Evolutionary conservation across 2,329 filamentous ascomycete genomes (phyloP).

Genomic region (Metarhizium humberi): DNA sequence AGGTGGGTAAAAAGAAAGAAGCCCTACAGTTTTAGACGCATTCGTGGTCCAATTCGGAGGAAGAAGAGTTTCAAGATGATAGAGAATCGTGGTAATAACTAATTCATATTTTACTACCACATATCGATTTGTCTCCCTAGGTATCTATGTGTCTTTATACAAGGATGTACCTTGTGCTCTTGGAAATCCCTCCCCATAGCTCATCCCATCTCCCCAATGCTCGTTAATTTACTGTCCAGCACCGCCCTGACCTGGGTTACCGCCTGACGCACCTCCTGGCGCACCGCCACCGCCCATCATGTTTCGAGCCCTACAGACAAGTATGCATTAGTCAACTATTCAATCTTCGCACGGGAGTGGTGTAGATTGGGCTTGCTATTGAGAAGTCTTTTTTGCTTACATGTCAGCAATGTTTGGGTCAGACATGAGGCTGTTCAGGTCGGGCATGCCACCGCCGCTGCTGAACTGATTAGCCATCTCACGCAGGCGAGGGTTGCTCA

Average conservation of each 20-base stretch:
- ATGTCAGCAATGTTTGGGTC: conserved; percentile 89
- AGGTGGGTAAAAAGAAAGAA: not conserved
- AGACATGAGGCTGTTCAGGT: conserved; percentile 76
- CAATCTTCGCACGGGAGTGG: not conserved
- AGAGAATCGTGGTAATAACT: not conserved
- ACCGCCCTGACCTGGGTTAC: conserved; percentile 10
- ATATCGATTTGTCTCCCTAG: not conserved
- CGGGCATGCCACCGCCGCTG: conserved; percentile 77
- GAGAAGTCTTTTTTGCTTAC: conserved; percentile 46
- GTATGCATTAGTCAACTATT: not conserved
- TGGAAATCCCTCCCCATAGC: not conserved
- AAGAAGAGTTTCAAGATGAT: not conserved
- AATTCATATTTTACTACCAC: not conserved
- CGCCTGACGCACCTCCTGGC: conserved; percentile 18
- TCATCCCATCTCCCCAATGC: not conserved
- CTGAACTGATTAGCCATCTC: conserved; percentile 80
- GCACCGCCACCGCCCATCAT: conserved; percentile 33
- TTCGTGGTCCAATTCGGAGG: not conserved
- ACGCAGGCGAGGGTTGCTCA: conserved; percentile 84
- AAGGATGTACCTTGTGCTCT: not conserved
- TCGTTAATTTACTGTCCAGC: not conserved
- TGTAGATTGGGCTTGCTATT: not conserved
- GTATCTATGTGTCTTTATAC: not conserved
- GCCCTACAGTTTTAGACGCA: not conserved
- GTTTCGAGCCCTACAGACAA: conserved; percentile 28